Evolutionary conservation across 2,329 filamentous ascomycete genomes (phyloP), one percentile per base, ranked within the genome.

Genomic region (Aspergillaceae sp.): DNA sequence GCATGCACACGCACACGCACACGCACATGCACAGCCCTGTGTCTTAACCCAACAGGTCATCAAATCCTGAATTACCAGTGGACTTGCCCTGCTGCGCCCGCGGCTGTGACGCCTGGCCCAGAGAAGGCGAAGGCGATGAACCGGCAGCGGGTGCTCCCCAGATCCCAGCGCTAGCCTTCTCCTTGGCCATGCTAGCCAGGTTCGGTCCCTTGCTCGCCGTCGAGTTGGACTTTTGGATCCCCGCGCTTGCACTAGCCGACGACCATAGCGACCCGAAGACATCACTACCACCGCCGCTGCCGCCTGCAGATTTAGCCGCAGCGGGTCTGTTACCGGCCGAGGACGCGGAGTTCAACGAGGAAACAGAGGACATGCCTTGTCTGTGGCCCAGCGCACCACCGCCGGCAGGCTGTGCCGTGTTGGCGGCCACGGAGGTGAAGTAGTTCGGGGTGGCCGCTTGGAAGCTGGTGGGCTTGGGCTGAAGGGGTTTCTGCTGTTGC

Each of bases 111-210:
- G 52, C 52, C 42, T 60, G 54, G n/a, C 56, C 48, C 42, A 59
- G 75, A 69, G 46, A 75, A 57, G 41, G 74, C 63, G 41, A 72
- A 67, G 54, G 71, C 60, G 57, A 79, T 72, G 59, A 68, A 32
- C 30, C 36, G 19, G 19, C 19, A 70, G 81, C 74, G 10, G 84
- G 76, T 0, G 86, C 79, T 11, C 91, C 92, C 89, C 94, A 98
- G 52, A 98, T 87, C 5, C 90, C 89, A 10, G 90, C 89, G 57
- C 83, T 89, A 48, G 89, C 92, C 77, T 97, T 96, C 70, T 96
- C 89, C 74, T 96, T 96, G n/a, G 90, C 91, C 67, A 98, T 80
- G 65, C 94, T 90, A 29, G 89, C 90, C 70, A 98, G 78, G 46
- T 90, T 90, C 43, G 88, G 83, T 0, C 84, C 85, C 48, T 82